phyloP scores from a whole-genome alignment of 2,329 filamentous ascomycete species.

The Arthrobotrys conoides region DNA sequence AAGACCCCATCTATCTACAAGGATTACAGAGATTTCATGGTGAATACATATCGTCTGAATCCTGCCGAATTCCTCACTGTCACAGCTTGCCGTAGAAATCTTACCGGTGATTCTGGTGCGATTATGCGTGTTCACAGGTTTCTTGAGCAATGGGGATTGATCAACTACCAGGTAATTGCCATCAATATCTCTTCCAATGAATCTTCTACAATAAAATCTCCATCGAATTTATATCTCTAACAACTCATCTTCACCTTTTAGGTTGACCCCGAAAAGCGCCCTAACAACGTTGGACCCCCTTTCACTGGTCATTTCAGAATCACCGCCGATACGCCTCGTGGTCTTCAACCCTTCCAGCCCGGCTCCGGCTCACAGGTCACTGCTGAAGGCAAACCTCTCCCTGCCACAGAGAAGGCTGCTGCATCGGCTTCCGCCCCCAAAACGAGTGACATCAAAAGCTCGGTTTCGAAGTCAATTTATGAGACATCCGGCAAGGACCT shows the following conservation, averaged over 20 bases:
- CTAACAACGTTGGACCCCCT: slow-evolving; percentile 93
- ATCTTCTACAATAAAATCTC: neutral
- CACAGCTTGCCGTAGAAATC: slow-evolving; percentile 92
- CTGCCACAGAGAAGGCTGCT: slow-evolving; percentile 80
- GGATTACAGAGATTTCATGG: slow-evolving; percentile 99
- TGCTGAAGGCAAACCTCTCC: slow-evolving; percentile 74
- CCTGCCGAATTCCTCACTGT: slow-evolving; percentile 97
- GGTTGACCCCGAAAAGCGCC: slow-evolving; percentile 96
- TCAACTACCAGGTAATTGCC: slow-evolving; percentile 90
- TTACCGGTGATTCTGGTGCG: slow-evolving; percentile 96
- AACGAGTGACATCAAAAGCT: slow-evolving; percentile 83
- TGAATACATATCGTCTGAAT: slow-evolving; percentile 98
- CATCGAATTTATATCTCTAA: slow-evolving; percentile 61
- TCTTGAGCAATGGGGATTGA: slow-evolving; percentile 97
- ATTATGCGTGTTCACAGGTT: slow-evolving; percentile 99
- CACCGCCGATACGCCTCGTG: slow-evolving; percentile 93
- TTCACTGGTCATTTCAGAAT: slow-evolving; percentile 98
- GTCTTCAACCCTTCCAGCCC: slow-evolving; percentile 94
- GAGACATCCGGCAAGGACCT: slow-evolving; percentile 91
- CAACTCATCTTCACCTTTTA: slow-evolving; percentile 67
- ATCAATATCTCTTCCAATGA: neutral
- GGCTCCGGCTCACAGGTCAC: slow-evolving; percentile 77
- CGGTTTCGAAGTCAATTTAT: slow-evolving; percentile 94
- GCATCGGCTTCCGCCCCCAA: slow-evolving; percentile 78
- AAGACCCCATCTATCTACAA: slow-evolving; percentile 98